Percentiles rank a stretch among this genome's conserved stretches.
Evolutionary conservation across 805 yeast genomes (phyloP).

Genomic region (Clavispora vitiphila): DNA sequence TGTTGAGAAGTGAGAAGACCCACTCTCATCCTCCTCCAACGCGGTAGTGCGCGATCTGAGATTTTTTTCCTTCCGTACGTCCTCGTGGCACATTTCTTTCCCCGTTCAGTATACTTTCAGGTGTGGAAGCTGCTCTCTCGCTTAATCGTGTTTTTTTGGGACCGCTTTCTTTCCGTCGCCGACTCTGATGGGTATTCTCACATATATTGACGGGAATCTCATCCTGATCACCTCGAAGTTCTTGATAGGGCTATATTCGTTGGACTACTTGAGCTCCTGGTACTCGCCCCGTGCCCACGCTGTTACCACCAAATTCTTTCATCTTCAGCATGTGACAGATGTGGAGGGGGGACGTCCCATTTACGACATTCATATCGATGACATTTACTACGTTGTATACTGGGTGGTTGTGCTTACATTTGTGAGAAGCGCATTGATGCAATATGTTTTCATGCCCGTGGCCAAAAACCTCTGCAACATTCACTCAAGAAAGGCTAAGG

Average conservation of each 20-base stretch:
- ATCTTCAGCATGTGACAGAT: constrained; percentile 25
- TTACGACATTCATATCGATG: constrained; percentile 57
- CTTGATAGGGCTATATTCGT: constrained; percentile 21
- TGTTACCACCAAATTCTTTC: constrained; percentile 31
- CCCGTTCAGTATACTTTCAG: neutral
- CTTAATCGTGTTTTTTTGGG: neutral
- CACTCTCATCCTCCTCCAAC: neutral
- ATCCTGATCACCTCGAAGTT: constrained; percentile 27
- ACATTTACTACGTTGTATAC: constrained; percentile 46
- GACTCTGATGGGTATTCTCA: neutral
- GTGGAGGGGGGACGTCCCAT: constrained; percentile 10
- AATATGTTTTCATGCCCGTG: constrained; percentile 51
- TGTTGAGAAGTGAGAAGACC: neutral
- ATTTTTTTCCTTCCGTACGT: neutral
- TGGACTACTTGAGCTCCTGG: constrained; percentile 20
- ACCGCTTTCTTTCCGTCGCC: neutral
- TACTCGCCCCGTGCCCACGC: constrained; percentile 13
- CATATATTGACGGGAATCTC: constrained; percentile 31
- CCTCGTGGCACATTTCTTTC: neutral
- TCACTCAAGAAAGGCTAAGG: constrained; percentile 44
- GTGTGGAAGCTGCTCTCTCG: neutral
- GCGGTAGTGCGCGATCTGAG: neutral
- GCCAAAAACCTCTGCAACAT: constrained; percentile 43
- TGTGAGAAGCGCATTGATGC: constrained; percentile 58
- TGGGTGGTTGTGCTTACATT: constrained; percentile 55